Evolutionary conservation across 306 rosid genomes (phyloP).

Genomic region (Cyclanthera cordifolia): DNA sequence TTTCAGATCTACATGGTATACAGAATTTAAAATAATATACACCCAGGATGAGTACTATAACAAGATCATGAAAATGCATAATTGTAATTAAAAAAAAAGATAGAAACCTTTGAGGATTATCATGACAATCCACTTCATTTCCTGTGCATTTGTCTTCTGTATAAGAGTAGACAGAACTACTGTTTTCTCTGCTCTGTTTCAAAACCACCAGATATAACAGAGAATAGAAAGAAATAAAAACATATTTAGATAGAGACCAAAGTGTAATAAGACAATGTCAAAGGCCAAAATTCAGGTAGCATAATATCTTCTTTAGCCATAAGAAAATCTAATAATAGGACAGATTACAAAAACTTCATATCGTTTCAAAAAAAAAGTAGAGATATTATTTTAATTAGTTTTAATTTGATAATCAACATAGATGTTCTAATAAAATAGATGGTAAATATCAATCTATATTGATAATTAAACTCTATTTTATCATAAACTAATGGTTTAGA

Average conservation of each 20-base stretch:
- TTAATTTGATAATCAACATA: too few species aligned
- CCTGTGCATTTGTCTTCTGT: slow-evolving; percentile 77
- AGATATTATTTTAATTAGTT: too few species aligned
- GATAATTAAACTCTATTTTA: too few species aligned
- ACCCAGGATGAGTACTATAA: too few species aligned
- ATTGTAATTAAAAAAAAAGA: not conserved
- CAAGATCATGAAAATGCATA: not conserved
- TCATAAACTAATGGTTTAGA: too few species aligned
- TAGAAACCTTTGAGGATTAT: slow-evolving; percentile 70
- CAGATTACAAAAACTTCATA: not conserved
- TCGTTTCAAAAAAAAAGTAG: too few species aligned
- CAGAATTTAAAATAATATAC: not conserved
- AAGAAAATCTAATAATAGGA: not conserved
- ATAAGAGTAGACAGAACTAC: slow-evolving; percentile 66
- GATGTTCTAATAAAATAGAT: too few species aligned
- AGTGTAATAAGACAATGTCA: not conserved
- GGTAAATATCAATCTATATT: too few species aligned
- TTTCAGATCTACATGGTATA: slow-evolving; percentile 55
- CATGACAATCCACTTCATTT: slow-evolving; percentile 98
- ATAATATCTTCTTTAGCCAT: not conserved
- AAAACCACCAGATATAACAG: slow-evolving; percentile 18
- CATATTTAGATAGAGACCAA: not conserved
- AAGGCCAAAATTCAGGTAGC: not conserved
- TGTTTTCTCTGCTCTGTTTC: slow-evolving; percentile 59
- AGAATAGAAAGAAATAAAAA: not conserved